Evolutionary conservation across 2,329 filamentous ascomycete genomes (phyloP), one percentile per base, ranked within the genome.

Genomic region (Apiospora arundinis): DNA sequence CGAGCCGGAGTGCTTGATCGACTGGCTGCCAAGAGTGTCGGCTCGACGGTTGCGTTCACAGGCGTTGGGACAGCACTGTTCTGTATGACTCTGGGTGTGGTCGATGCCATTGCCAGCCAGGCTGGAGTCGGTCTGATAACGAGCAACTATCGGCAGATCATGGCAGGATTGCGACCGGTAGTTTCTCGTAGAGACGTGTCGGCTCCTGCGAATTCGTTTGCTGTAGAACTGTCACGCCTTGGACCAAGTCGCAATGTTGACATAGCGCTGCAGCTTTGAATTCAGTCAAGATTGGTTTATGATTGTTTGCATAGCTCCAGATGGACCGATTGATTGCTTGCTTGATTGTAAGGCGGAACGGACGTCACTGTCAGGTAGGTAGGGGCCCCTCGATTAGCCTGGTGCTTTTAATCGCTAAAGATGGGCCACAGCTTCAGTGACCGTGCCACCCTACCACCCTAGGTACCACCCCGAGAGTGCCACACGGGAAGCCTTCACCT

Each of bases 111-210:
- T 67, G 65, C 65, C 65, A 67, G 44, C 65, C 65, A 45, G 65
- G 40, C 65, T 67, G 65, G 65, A 67, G 65, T 67, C 65, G 44
- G 65, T 67, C 65, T 63, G 56, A n/a, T 63, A 40, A 63, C 56
- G 32, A 40, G 21, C 32, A 63, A 32, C 56, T 63, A 63, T 40
- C 56, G 56, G 32, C 56, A 63, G 56, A 63, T 40, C 56, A 63
- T 63, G 56, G 56, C 56, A 63, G 40, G 40, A 32, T 32, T 63
- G 56, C 56, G 32, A 63, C 56, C 32, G 37, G 56, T 8, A 11
- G 32, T 40, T 40, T 37, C 56, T 63, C 4, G 32, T 32, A n/a
- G 56, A 40, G 32, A 63, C 32, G 21, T 32, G 32, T 40, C 18
- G 32, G 56, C 7, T 37, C 32, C 21, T 40, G 32, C 56, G 11